Base-by-base conservation (phyloP, 2,329 filamentous ascomycete species). In the Paraphaeosphaeria minitans region DNA sequence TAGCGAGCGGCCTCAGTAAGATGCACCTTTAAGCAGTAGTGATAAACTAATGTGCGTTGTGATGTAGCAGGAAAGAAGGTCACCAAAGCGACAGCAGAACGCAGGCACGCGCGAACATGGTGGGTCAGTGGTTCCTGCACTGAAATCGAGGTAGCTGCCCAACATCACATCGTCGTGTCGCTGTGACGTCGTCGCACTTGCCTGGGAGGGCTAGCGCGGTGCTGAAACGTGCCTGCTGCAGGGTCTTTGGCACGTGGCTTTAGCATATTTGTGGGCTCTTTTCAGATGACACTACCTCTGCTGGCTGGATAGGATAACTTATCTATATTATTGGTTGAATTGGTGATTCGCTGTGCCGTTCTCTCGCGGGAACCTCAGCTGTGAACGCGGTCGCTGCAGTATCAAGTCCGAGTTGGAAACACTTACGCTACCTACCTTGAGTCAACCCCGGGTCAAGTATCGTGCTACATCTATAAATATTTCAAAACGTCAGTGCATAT, bases 181-280 rank as follows among this genome's bases (percentile, higher is more conserved):
- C 41, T 21, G 50, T 53, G 50, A 53, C 50, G 50, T 43, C 43
- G 43, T 19, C 22, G 50, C 37, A 37, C 35, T 29, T 43, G 3
- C 50, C 37, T 31, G 24, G 42, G 43, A 43, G 22, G 37, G 35
- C 24, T 53, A 53, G 50, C n/a, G 14, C 2, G 13, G 9, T 41
- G 3, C 2, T 7, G 19, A 35, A 29, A 35, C 24, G 13, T 19
- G 24, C 49, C 22, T 7, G 16, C 41, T 43, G 41, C 19, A 21
- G 19, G n/a, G 41, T 21, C 41, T 12, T 22, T 42, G 19, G 39
- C 39, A 42, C 16, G 39, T 42, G 39, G 39, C 39, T 19, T 7
- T 19, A 6, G 39, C 19, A 21, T 16, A 42, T 7, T 42, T 19
- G 39, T 19, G n/a, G 7, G 16, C n/a, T 12, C 13, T 4, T 41